Evolutionary conservation across 495 filamentous ascomycete genomes (phyloP).

Genomic region (Articulospora tetracladia): DNA sequence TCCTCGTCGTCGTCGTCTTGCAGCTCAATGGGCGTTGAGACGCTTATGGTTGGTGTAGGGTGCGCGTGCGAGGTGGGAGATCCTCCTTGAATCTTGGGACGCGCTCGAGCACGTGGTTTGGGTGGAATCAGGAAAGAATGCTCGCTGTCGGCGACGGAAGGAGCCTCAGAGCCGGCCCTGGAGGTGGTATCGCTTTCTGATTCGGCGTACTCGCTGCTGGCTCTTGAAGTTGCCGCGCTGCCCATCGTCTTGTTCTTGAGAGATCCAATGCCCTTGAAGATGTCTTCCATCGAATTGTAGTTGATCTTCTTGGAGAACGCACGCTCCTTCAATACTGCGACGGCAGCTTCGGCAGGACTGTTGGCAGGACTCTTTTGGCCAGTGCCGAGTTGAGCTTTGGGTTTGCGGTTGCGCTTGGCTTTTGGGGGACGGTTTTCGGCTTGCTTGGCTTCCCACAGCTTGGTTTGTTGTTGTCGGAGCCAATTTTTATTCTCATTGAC

Average conservation of each 20-base stretch:
- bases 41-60: not conserved
- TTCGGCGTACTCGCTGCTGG: conserved; percentile 1
- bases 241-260: conserved; percentile 18
- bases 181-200: not conserved
- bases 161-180: not conserved
- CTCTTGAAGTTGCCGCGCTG: conserved; percentile 26
- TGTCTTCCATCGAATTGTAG: conserved; percentile 62
- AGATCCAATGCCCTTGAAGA: conserved; percentile 37
- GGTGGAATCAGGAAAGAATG: not conserved
- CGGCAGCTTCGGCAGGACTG: conserved; percentile 68
- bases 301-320: conserved; percentile 77
- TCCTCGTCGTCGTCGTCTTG: not conserved
- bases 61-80: not conserved
- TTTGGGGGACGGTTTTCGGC: conserved; percentile 49
- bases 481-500: conserved; percentile 90
- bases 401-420: conserved; percentile 42
- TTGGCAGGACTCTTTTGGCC: conserved; percentile 50
- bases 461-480: conserved; percentile 76
- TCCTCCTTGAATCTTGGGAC: not conserved
- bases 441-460: conserved; percentile 62
- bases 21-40: not conserved
- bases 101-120: not conserved
- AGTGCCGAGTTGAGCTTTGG: conserved; percentile 54
- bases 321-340: conserved; percentile 67
- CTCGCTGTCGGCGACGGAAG: not conserved